Evolutionary conservation across 1,284 basidiomycete species (phyloP), one percentile per base, ranked within the genome.

Genomic region (Cutaneotrichosporon cyanovorans): DNA sequence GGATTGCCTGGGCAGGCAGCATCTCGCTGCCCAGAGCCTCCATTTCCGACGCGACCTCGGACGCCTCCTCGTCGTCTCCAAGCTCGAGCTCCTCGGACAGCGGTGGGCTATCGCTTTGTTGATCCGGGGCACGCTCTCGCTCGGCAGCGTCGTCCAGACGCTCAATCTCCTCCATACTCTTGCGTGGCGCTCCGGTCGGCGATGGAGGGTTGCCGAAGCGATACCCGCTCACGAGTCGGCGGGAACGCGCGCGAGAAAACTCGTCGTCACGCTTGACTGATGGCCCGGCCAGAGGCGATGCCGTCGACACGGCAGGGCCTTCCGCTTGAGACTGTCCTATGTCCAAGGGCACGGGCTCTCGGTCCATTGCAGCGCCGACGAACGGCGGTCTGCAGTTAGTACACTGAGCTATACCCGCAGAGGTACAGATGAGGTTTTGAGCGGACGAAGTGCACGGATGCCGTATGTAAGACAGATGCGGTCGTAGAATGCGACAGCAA

Each of bases 321-420:
- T 28, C 8, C 8, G 25, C 25, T 28, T 28, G 25, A 12, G 25
- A 28, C 25, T 28, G 8, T 7, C 25, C 25, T 7, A 28, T 7
- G 25, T 28, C 25, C 25, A 68, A 50, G 31, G 53, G 43, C 12
- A 61, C 60, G 2, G 64, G 64, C 35, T 66, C 61, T 43, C 49
- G 50, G 15, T 52, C 58, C 15, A 50, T 51, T 4, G 66, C 58
- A 4, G 63, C 61, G 32, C 40, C 48, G 23, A 43, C 48, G 50
- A 69, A 69, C 4, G 66, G 66, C 9, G 66, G 66, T 23, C 66
- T 68, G n/a, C n/a, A n/a, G n/a, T n/a, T n/a, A n/a, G n/a, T n/a
- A n/a, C n/a, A n/a, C n/a, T n/a, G n/a, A n/a, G n/a, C n/a, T n/a
- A n/a, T n/a, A n/a, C n/a, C n/a, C n/a, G n/a, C n/a, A n/a, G n/a